Conservation (phyloP, 768 basidiomycete species). For the Thelephora ganbajun region DNA sequence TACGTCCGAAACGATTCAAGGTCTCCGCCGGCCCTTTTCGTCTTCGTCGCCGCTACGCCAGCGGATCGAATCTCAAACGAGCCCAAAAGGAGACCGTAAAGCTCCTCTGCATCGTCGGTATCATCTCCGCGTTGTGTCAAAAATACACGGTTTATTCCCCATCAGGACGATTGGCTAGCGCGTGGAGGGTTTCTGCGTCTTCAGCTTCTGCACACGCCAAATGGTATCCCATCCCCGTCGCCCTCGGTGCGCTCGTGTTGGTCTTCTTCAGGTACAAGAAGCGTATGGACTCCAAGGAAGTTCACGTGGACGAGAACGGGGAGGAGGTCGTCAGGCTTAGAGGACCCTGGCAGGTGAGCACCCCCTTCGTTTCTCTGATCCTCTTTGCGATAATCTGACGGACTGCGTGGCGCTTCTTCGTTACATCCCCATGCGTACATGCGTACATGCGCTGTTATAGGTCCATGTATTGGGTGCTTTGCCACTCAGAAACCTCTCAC, state of each 20-base stretch:
- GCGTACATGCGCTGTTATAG: conserved; percentile 22
- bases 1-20: not conserved
- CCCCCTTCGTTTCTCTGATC: not conserved
- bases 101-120: conserved; percentile 2
- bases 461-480: conserved; percentile 95
- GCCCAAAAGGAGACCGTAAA: not conserved
- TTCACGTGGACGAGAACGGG: conserved; percentile 73
- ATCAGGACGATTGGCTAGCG: conserved; percentile 50
- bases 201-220: conserved; percentile 29
- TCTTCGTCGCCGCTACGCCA: not conserved
- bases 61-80: not conserved
- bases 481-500: conserved; percentile 89
- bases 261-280: conserved; percentile 66
- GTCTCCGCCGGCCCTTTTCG: not conserved
- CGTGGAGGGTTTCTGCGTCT: conserved; percentile 69
- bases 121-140: not conserved
- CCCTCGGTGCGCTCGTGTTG: conserved; percentile 81
- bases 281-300: conserved; percentile 42
- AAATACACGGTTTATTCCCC: not conserved
- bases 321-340: conserved; percentile 67
- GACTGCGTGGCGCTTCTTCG: not conserved
- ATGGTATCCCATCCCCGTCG: conserved; percentile 91
- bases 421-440: not conserved
- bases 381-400: not conserved
- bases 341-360: conserved; percentile 84